Percentiles rank a stretch among this genome's conserved stretches.
phyloP scores from a whole-genome alignment of 106 monocot species.

The Platanthera zijinensis region DNA sequence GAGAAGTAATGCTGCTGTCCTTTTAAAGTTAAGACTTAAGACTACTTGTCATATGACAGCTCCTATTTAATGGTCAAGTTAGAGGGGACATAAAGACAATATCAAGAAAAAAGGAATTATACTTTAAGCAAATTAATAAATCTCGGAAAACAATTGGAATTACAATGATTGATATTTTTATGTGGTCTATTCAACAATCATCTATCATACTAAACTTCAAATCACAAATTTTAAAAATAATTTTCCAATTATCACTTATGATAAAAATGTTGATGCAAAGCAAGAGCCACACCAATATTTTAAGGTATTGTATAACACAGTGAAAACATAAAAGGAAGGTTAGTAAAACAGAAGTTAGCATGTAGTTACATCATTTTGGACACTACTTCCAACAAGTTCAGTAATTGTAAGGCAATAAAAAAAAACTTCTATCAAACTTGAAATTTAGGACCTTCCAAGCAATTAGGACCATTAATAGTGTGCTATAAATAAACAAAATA shows the following conservation, averaged over 20 bases:
- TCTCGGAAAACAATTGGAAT: neutral
- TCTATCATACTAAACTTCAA: neutral
- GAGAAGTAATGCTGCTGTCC: neutral
- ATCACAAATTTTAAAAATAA: neutral
- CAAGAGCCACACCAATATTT: neutral
- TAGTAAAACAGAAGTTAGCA: neutral
- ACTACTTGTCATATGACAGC: neutral
- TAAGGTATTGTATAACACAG: neutral
- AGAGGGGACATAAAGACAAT: neutral
- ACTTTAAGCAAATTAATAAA: slow-evolving; percentile 1
- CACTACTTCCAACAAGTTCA: neutral
- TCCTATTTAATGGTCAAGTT: neutral
- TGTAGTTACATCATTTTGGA: neutral
- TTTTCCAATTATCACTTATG: neutral
- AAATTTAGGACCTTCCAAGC: neutral
- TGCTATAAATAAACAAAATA: neutral
- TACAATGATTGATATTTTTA: neutral
- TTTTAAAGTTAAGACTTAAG: neutral
- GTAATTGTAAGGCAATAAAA: neutral
- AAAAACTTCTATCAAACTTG: neutral
- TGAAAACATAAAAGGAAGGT: neutral
- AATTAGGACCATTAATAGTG: neutral
- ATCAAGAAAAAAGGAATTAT: neutral
- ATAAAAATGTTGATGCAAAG: neutral
- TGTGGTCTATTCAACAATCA: neutral